phyloP scores from a whole-genome alignment of 805 yeast genomes.

The Barnettozyma vustinii region DNA sequence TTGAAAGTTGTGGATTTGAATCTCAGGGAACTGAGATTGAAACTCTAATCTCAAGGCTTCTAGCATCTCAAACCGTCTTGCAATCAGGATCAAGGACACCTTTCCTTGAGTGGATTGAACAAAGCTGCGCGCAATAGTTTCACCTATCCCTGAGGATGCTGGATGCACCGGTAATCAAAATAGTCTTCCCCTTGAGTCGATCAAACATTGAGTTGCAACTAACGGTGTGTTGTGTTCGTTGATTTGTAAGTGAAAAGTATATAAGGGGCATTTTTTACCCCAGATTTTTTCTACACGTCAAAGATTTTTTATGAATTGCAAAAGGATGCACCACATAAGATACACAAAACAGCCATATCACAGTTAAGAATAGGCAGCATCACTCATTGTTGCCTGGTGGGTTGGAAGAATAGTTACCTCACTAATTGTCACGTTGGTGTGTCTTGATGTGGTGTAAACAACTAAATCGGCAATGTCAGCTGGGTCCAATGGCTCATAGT shows the following conservation, averaged over 20 bases:
- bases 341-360: background rate
- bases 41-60: conserved; percentile 42
- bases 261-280: no score
- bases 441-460: conserved; percentile 51
- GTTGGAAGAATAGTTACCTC: conserved; percentile 83
- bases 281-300: background rate
- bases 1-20: conserved; percentile 31
- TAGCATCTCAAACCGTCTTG: conserved; percentile 61
- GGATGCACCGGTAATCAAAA: conserved; percentile 89
- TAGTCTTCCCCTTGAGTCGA: conserved; percentile 60
- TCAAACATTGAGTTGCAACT: background rate
- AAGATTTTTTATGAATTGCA: background rate
- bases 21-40: conserved; percentile 37
- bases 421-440: conserved; percentile 53
- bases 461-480: conserved; percentile 57
- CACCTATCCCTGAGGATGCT: conserved; percentile 94
- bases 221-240: no score
- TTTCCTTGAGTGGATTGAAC: conserved; percentile 66
- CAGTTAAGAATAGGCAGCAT: conserved; percentile 17
- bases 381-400: conserved; percentile 64
- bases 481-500: conserved; percentile 50
- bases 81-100: conserved; percentile 64
- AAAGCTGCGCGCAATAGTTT: conserved; percentile 80
- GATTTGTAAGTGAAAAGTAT: no score
- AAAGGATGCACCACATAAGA: background rate